A percentile compares a stretch with the other conserved stretches of the same genome.
Conservation (phyloP, 306 rosid species). For the Malus sieversii region DNA sequence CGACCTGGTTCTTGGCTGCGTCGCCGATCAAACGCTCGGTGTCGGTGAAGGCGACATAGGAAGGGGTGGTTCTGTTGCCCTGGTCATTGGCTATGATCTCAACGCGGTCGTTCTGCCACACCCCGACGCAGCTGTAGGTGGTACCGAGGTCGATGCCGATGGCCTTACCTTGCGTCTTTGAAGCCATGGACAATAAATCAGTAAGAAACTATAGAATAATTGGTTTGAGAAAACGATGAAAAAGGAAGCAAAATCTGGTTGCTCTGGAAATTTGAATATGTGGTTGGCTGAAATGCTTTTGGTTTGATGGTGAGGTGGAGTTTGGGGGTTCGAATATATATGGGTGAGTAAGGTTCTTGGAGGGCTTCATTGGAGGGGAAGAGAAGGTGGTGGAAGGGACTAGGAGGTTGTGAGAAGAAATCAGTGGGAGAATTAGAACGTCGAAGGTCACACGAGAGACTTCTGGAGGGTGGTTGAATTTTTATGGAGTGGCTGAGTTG, state of each 20-base stretch:
- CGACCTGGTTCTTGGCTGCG: conserved; percentile 30
- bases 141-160: conserved; percentile 51
- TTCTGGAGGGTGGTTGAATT: conserved; percentile 9
- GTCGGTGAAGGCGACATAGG: conserved; percentile 43
- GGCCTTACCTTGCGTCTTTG: conserved; percentile 29
- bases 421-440: neutral
- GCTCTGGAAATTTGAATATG: too few relatives aligned
- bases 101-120: conserved; percentile 48
- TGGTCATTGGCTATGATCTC: conserved; percentile 52
- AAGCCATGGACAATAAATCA: conserved; percentile 17
- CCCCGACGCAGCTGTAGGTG: conserved; percentile 49
- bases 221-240: neutral
- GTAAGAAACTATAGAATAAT: neutral
- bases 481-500: neutral
- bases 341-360: neutral
- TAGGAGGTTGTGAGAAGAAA: neutral
- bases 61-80: conserved; percentile 47
- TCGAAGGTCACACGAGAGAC: neutral
- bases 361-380: neutral
- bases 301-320: neutral
- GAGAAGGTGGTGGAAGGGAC: conserved; percentile 21
- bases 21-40: conserved; percentile 27
- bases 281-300: neutral
- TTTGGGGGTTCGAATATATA: neutral
- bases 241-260: neutral